Evolutionary conservation across 768 basidiomycete species (phyloP), one percentile per base, ranked within the genome.

Genomic region (Lactifluus hygrophoroides): DNA sequence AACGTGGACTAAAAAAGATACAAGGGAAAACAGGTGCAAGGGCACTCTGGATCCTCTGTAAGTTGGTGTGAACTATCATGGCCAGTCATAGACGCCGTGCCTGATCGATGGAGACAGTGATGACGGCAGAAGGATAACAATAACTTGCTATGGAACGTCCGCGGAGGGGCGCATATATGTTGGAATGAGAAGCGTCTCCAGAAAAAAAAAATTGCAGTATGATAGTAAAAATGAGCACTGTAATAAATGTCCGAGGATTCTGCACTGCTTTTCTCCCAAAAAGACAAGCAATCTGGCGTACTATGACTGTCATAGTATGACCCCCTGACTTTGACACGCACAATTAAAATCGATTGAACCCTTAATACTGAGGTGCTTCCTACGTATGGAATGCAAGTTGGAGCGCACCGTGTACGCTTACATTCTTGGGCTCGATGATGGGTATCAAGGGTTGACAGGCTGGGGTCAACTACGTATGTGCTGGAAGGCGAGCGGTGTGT

Each of bases 211-310:
- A 40, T 19, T 19, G 19, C n/a, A 9, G n/a, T 19, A n/a, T 40
- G 40, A 11, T 7, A 11, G 43, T 6, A 19, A 17, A 21, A 58
- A 35, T 34, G 57, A 53, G 32, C 32, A 32, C 32, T 32, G 10
- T 32, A n/a, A 46, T 58, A 46, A 32, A 40, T 17, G 44, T 46
- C 57, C 53, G 53, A 47, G 21, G 48, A 17, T 59, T 54, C 58
- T 59, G 58, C 58, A 59, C 58, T 38, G 52, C 52, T 59, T 59
- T 58, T 44, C 47, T 44, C 23, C 27, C 25, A n/a, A 48, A 19
- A 54, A 50, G 32, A 14, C 38, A n/a, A 32, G 30, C 13, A 57
- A 17, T 0, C 25, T 37, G 17, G 43, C 25, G 43, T 11, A 40
- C 28, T 57, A 16, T 16, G 23, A 25, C 32, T 25, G n/a, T n/a